phyloP scores from a whole-genome alignment of 2,329 filamentous ascomycete species.

The Periconia sp. region DNA sequence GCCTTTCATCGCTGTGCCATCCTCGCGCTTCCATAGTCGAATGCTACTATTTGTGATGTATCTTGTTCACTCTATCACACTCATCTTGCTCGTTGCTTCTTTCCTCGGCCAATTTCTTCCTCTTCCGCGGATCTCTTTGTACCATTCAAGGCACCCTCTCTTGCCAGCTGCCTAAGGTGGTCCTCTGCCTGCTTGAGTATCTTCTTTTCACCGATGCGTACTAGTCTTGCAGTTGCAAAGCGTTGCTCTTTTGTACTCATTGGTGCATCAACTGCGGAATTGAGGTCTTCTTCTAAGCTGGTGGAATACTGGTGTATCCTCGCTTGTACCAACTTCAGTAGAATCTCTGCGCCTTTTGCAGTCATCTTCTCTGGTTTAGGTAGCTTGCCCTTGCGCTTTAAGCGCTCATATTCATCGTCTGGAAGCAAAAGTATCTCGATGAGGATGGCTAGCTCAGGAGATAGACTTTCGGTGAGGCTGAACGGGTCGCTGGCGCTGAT shows the following conservation, averaged over 20 bases:
- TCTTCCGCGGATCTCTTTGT: slow-evolving; percentile 36
- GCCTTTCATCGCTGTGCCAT: too few species aligned
- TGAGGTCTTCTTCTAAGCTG: slow-evolving; percentile 59
- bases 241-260: slow-evolving; percentile 31
- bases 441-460: slow-evolving; percentile 51
- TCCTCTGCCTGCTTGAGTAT: slow-evolving; percentile 63
- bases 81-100: slow-evolving; percentile 32
- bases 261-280: slow-evolving; percentile 51
- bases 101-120: slow-evolving; percentile 30
- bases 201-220: slow-evolving; percentile 75
- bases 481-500: slow-evolving; percentile 45
- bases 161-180: slow-evolving; percentile 35
- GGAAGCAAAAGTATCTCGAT: slow-evolving; percentile 53
- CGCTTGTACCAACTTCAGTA: slow-evolving; percentile 48
- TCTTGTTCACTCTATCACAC: neutral
- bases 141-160: slow-evolving; percentile 26
- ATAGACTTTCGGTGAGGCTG: slow-evolving; percentile 42
- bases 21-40: neutral
- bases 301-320: slow-evolving; percentile 59
- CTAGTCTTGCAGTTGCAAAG: slow-evolving; percentile 66
- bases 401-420: slow-evolving; percentile 47
- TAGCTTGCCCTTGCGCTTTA: slow-evolving; percentile 51
- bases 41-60: neutral
- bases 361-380: slow-evolving; percentile 52
- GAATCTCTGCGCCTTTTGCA: slow-evolving; percentile 44